Evolutionary conservation across 2,329 filamentous ascomycete species (phyloP), one percentile per base, ranked within the genome.

Genomic region (Epicoccum sorghinum): DNA sequence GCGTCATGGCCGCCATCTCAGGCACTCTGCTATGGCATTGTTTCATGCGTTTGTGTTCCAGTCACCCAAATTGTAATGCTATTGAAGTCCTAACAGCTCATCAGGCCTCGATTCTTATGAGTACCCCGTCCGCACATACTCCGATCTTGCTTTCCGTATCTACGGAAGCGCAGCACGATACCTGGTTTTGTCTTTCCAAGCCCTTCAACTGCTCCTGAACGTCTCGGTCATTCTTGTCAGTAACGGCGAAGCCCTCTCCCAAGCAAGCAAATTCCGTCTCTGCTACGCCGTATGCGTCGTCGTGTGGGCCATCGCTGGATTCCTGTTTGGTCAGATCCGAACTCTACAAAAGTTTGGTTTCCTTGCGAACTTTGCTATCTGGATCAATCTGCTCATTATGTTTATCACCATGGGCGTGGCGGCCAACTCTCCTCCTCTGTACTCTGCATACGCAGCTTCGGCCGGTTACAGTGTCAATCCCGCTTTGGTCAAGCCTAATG

Each of bases 381-480:
- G 81, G 79, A 62, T 85, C 45, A 86, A 84, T 56, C 58, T 86
- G 22, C 62, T 82, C 32, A 76, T 82, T 58, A 81, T 86, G 44
- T 77, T 85, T 58, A 79, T 85, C 55, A 80, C 79, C 10, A 84
- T 86, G 79, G 82, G 79, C 22, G 79, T 81, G 4, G 77, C 78
- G 4, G 77, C 81, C 1, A 72, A 82, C 52, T 79, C 75, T 4
- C 71, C 75, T 2, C 83, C 83, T 0, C 82, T 84, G 59, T 84
- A 80, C 57, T 50, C 32, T 22, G 43, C 43, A 1, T 46, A 46
- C 14, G 10, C 43, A 7, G 43, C 43, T 24, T 46, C 43, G 3
- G 43, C 43, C 3, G 43, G 43, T 8, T 46, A 46, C 33, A 46
- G 43, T 14, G 43, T 46, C 24, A 46, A 46, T 10, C 43, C 43